Base-by-base conservation (phyloP, 2,329 filamentous ascomycete genomes). In the Teratosphaeria destructans region DNA sequence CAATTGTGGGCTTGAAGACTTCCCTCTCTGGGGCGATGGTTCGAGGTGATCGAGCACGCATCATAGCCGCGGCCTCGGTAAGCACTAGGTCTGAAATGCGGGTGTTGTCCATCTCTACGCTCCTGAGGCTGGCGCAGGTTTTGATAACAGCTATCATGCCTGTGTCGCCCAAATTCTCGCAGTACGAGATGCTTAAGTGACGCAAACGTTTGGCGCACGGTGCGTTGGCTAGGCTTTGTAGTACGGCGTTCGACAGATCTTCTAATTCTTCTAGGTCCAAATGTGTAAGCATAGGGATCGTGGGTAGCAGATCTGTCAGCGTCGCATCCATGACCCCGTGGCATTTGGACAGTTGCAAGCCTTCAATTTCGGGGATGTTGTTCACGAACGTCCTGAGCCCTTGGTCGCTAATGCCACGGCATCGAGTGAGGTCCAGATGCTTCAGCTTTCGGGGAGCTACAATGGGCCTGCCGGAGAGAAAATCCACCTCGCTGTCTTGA, bases 21-120 rank as follows among this genome's bases (percentile, higher is more conserved):
- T 14, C 55, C 3, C 32, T 52, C 7, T 66, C 61, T 57, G 71
- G 67, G 1, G 79, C 74, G 57, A 70, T 64, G 62, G 71, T 68
- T 23, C 75, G 72, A 3, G 74, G 70, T n/a, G 64, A 73, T 62
- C 79, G 80, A 34, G 78, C 78, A 59, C 86, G 84, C 16, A 96
- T 83, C 77, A 89, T 88, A n/a, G 83, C 79, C 8, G 91, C 89
- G 1, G 92, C 90, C 77, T 96, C 93, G 59, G 86, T 83, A 10
- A 97, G 83, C 4, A 89, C 86, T 1, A 96, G 82, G 68, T 97
- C 90, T 16, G 90, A 93, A 63, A 96, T 85, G 54, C 89, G 85
- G 0, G 93, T 97, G 72, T 97, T 97, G 76, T 99, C 94, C 80
- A 97, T 86, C 57, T 95, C 89, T 14, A 95, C 77, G 34, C 81